Base-by-base conservation (phyloP, 2,329 filamentous ascomycete genomes). In the Aspergillus terreus region DNA sequence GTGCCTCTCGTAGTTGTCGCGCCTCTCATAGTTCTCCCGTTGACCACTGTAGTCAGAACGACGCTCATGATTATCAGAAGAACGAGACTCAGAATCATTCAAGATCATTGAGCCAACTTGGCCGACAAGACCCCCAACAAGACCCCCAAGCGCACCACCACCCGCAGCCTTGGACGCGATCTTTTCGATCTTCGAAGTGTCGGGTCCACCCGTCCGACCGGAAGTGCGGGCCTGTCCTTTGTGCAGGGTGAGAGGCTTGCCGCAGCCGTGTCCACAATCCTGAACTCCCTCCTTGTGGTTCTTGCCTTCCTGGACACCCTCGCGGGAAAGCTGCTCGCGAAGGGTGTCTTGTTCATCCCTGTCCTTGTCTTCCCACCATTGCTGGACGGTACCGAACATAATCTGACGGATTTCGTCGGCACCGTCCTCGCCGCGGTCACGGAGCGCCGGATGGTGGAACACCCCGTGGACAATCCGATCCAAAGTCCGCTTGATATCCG, bases 251-350 rank as follows among this genome's bases (percentile, higher is more conserved):
- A 96, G 77, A 14, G 84, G 83, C 71, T 91, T 91, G 54, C 88
- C 85, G 65, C 90, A 95, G 47, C 90, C 90, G 66, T 96, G 90
- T 5, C 92, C 92, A 47, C 82, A 85, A 70, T 96, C 91, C 14
- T 90, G 74, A 10, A 92, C 86, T 25, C 89, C 90, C 61, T 90
- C 85, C 71, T 90, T 92, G 74, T 96, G 92, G 71, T 96, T 96
- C 54, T 86, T 79, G 14, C 88, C 88, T 44, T 82, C 78, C 67
- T 84, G 69, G 46, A 96, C 90, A 52, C 92, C 92, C 0, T 87
- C 78, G 15, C 90, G 85, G 61, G 86, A 89, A 43, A 96, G 80
- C 72, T 91, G 87, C 47, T 79, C 72, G 50, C 90, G 86, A 57
- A 94, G 83, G 32, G 83, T 82, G 12, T 88, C 76, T 59, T 84